These are phyloP conservation scores for Podaxis sp. DNA, from an alignment of 768 basidiomycete species.

Conservation along the genomic window DNA sequence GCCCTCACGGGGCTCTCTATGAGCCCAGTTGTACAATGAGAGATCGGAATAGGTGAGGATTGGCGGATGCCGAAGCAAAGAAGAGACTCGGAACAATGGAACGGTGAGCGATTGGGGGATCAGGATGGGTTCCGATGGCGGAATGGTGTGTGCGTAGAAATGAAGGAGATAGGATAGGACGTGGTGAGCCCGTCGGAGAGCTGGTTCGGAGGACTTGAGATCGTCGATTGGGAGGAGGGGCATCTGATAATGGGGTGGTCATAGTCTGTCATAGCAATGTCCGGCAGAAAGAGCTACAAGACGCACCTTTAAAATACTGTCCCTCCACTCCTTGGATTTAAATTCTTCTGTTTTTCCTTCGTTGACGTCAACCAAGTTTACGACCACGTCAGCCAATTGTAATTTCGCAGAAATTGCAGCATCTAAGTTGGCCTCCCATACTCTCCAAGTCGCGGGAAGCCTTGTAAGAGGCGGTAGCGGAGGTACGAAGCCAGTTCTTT, in stretches of 20 bases:
- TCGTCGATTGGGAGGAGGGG: conserved; percentile 41
- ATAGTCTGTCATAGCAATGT: not conserved
- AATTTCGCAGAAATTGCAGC: conserved; percentile 41
- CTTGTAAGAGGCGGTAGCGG: conserved; percentile 61
- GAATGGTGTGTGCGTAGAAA: conserved; percentile 70
- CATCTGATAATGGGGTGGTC: conserved; percentile 33
- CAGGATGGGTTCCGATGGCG: conserved; percentile 40
- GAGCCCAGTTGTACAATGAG: conserved; percentile 82
- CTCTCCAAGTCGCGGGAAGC: conserved; percentile 57
- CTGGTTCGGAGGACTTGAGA: conserved; percentile 43
- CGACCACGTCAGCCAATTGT: conserved; percentile 53
- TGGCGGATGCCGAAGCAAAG: conserved; percentile 74
- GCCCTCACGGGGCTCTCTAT: conserved; percentile 26
- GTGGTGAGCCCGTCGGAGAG: conserved; percentile 68
- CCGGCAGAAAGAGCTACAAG: not conserved
- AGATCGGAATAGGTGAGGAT: conserved; percentile 88
- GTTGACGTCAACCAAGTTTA: conserved; percentile 29
- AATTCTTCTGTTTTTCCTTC: conserved; percentile 8
- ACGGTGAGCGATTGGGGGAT: conserved; percentile 73
- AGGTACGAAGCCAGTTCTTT: conserved; percentile 89
- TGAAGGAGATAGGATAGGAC: conserved; percentile 74
- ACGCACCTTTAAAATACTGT: conserved; percentile 41
- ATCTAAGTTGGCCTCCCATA: conserved; percentile 64
- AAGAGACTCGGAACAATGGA: conserved; percentile 69
- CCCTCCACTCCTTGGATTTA: conserved; percentile 49